Conservation (phyloP, 108 stramenopile genomes). For the Stephanodiscus minutulus region DNA sequence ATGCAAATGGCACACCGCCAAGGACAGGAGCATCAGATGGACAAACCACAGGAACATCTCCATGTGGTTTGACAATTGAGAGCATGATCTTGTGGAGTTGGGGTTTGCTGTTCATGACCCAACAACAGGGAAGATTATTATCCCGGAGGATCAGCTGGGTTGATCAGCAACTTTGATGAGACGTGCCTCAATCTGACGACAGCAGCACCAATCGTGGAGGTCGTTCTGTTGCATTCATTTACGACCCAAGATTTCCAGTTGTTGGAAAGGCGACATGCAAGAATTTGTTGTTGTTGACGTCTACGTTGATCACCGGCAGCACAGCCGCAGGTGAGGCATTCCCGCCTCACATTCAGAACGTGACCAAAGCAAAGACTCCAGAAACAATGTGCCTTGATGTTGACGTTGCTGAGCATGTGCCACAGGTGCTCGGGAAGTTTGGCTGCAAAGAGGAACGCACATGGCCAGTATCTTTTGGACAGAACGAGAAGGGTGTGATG, state of each 20-base stretch:
- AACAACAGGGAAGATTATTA: too few relatives aligned
- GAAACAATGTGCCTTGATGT: neutral
- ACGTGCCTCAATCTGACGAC: too few relatives aligned
- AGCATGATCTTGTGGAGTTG: too few relatives aligned
- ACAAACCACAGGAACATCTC: too few relatives aligned
- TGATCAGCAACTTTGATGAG: too few relatives aligned
- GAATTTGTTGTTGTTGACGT: neutral
- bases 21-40: too few relatives aligned
- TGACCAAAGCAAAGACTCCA: neutral
- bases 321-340: slow-evolving; percentile 15
- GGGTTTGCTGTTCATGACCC: too few relatives aligned
- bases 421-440: slow-evolving; percentile 7
- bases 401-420: neutral
- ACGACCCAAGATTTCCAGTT: slow-evolving; percentile 3
- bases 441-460: neutral
- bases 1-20: too few relatives aligned
- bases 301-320: slow-evolving; percentile 23
- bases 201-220: slow-evolving; percentile 1
- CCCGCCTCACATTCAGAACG: neutral
- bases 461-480: slow-evolving; percentile 11
- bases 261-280: slow-evolving; percentile 14
- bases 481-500: slow-evolving; percentile 35
- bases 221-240: neutral
- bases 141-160: too few relatives aligned
- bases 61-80: too few relatives aligned